A percentile compares a stretch with the other conserved stretches of the same genome.
Evolutionary conservation across 768 basidiomycete genomes (phyloP).

Genomic region (Paxillus involutus): DNA sequence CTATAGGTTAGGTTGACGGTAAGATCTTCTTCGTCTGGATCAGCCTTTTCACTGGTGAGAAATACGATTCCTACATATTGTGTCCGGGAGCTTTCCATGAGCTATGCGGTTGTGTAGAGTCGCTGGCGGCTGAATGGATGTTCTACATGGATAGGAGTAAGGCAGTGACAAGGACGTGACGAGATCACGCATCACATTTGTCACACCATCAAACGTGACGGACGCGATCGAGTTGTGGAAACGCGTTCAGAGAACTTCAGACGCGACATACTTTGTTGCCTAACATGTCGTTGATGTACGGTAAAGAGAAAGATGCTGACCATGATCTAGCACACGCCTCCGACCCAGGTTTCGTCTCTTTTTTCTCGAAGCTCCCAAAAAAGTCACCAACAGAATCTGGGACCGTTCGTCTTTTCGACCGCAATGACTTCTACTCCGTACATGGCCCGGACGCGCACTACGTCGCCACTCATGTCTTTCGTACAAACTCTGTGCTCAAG

Average conservation of each 20-base stretch:
- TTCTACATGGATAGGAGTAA: no score
- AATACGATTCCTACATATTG: no score
- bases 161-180: no score
- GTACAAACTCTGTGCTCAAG: constrained; percentile 91
- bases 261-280: not conserved
- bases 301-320: constrained; percentile 60
- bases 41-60: no score
- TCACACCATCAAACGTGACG: not conserved
- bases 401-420: constrained; percentile 84
- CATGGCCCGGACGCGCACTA: constrained; percentile 89
- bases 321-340: constrained; percentile 52
- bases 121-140: no score
- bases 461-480: constrained; percentile 79
- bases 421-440: constrained; percentile 82
- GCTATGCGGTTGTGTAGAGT: no score
- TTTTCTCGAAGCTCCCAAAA: constrained; percentile 58
- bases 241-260: not conserved
- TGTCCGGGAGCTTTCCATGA: no score
- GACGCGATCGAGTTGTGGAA: not conserved
- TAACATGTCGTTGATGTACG: constrained; percentile 60
- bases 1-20: no score
- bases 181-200: no score
- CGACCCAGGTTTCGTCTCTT: constrained; percentile 80
- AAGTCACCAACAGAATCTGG: constrained; percentile 74
- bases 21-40: no score